phyloP scores from a whole-genome alignment of 306 rosid species.

The Corylus heterophylla region DNA sequence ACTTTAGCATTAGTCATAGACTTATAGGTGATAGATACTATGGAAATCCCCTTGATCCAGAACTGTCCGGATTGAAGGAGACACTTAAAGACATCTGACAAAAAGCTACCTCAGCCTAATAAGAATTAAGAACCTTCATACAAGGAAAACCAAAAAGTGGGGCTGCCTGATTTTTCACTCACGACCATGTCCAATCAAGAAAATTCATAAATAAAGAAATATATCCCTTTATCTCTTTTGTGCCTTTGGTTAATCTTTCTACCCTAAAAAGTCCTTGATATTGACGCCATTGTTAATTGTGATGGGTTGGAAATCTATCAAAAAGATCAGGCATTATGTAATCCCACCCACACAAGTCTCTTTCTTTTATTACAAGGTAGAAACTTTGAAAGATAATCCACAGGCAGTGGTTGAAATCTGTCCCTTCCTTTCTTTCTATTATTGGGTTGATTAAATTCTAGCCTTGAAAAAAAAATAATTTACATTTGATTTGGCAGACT shows the following conservation, averaged over 20 bases:
- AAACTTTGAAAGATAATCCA: slow-evolving; percentile 3
- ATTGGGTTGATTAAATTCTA: slow-evolving; percentile 11
- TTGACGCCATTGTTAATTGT: slow-evolving; percentile 25
- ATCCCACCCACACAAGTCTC: slow-evolving; percentile 46
- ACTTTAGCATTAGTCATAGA: no score
- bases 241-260: background rate
- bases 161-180: background rate
- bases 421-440: slow-evolving; percentile 16
- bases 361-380: slow-evolving; percentile 48
- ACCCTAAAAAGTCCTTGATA: slow-evolving; percentile 26
- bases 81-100: slow-evolving; percentile 18
- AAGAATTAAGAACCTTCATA: background rate
- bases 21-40: no score
- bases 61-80: slow-evolving; percentile 29
- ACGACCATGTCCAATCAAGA: background rate
- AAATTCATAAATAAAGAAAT: slow-evolving; percentile 1
- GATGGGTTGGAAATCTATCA: slow-evolving; percentile 3
- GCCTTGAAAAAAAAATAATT: slow-evolving; percentile 2
- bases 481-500: slow-evolving; percentile 5
- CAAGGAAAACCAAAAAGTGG: background rate
- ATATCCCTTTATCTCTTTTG: background rate
- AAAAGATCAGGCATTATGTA: slow-evolving; percentile 26
- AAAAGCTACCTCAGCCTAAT: background rate
- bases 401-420: slow-evolving; percentile 7
- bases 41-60: no score